A percentile compares a stretch with the other conserved stretches of the same genome.
Conservation (phyloP, 148 eudicot genomes). For the Silene uniflora region DNA sequence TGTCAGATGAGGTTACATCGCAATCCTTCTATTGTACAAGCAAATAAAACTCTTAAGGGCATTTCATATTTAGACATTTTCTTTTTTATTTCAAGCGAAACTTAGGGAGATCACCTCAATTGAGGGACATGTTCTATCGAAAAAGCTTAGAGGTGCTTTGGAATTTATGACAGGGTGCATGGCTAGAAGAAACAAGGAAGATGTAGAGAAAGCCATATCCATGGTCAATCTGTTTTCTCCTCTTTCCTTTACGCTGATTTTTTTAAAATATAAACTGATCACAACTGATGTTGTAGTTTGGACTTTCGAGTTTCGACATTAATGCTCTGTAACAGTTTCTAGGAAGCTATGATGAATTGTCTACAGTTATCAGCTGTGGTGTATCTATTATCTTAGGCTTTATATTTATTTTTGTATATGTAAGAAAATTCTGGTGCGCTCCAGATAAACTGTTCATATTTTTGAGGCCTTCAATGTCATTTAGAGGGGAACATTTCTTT, state of each 20-base stretch:
- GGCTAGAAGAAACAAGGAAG: conserved; percentile 81
- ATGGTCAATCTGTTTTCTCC: conserved; percentile 48
- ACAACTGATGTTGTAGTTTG: not conserved
- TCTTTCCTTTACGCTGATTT: not conserved
- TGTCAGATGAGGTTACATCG: conserved; percentile 66
- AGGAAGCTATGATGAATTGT: not conserved
- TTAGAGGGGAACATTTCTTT: too few relatives aligned
- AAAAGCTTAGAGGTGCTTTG: conserved; percentile 91
- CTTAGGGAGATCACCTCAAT: conserved; percentile 74
- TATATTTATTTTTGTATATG: not conserved
- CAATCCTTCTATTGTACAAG: not conserved
- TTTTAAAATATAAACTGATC: not conserved
- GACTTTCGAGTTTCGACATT: not conserved
- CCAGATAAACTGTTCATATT: too few relatives aligned
- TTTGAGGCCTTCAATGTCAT: too few relatives aligned
- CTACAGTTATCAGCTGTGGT: not conserved
- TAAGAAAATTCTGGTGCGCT: too few relatives aligned
- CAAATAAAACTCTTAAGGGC: not conserved
- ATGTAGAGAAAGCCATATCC: conserved; percentile 89
- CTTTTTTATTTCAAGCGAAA: conserved; percentile 57
- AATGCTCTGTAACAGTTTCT: not conserved
- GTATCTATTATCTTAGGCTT: not conserved
- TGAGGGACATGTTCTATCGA: conserved; percentile 94
- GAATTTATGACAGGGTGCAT: conserved; percentile 79
- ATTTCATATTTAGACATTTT: not conserved